Conservation (phyloP, 257 asterid genomes). For the Solanum sitiens region DNA sequence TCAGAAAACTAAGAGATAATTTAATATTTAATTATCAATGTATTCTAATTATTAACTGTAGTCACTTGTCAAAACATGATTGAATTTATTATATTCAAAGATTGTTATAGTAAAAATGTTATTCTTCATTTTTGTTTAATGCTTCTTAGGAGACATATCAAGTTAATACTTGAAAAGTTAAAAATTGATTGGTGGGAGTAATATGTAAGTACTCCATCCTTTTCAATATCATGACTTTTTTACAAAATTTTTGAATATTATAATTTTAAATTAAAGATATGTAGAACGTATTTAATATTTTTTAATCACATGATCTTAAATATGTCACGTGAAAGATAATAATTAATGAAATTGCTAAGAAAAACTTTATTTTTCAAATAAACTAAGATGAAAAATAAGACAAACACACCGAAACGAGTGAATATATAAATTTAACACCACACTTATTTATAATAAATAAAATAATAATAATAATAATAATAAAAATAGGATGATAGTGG, state of each 20-base stretch:
- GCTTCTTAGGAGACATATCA: neutral
- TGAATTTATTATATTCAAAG: neutral
- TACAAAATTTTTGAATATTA: fast-evolving
- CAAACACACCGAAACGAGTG: neutral
- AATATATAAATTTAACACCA: neutral
- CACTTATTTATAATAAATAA: too few species aligned
- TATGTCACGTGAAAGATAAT: neutral
- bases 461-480: neutral
- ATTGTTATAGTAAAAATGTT: too few species aligned
- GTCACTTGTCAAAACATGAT: too few species aligned
- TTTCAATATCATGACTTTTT: too few species aligned
- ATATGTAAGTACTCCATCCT: neutral
- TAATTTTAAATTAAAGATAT: neutral
- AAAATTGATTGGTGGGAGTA: neutral
- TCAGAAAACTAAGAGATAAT: too few species aligned
- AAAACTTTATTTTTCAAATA: neutral
- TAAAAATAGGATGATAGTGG: neutral
- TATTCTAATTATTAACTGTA: too few species aligned
- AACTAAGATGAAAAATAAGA: neutral
- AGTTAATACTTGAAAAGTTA: too few species aligned
- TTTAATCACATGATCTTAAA: neutral
- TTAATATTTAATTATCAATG: too few species aligned
- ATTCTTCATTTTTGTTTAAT: too few species aligned
- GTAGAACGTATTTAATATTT: neutral
- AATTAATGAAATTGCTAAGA: neutral